Evolutionary conservation across 495 filamentous ascomycete species (phyloP), one percentile per base, ranked within the genome.

Genomic region (Lineolata rhizophorae): DNA sequence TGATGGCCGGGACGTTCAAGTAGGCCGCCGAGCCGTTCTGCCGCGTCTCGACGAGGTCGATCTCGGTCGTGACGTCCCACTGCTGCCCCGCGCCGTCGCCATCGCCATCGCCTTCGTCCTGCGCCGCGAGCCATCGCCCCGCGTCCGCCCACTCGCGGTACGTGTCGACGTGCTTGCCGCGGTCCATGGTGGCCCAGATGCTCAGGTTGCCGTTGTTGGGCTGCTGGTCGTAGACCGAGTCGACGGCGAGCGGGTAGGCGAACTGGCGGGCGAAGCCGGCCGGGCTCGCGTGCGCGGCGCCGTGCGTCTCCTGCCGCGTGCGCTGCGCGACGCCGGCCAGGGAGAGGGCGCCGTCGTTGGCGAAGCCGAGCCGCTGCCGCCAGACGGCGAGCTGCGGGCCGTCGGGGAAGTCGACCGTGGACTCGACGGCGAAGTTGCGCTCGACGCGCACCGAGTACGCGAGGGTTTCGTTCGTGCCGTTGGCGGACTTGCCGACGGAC

Each of bases 211-310:
- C 65, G 18, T 31, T 12, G 11, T 51, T 44, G 11, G 53, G 28
- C 0, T 52, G 30, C 11, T 51, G 42, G 17, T 57, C 43, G 21
- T 38, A 30, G 36, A 64, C 71, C 1, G 63, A 61, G 33, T 70
- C 68, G 12, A 68, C 65, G 30, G 52, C 57, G 0, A 85, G 39
- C 2, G 76, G 77, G 41, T 80, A 83, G 5, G 42, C 43, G 51
- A 76, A 82, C 3, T 43, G 52, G 6, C 59, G 49, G 4, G 43
- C 40, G 31, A 61, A 54, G 4, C 52, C 47, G 1, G 47, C 53
- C 2, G 59, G 58, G n/a, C 60, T 61, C 10, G 43, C 36, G n/a
- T n/a, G n/a, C 35, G 72, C 65, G 3, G 36, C 47, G n/a, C 77
- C 79, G 1, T 49, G 50, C 1, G 73, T 78, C 34, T 46, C 46